Evolutionary conservation across 768 basidiomycete genomes (phyloP).

Genomic region (Dentipellis fragilis): DNA sequence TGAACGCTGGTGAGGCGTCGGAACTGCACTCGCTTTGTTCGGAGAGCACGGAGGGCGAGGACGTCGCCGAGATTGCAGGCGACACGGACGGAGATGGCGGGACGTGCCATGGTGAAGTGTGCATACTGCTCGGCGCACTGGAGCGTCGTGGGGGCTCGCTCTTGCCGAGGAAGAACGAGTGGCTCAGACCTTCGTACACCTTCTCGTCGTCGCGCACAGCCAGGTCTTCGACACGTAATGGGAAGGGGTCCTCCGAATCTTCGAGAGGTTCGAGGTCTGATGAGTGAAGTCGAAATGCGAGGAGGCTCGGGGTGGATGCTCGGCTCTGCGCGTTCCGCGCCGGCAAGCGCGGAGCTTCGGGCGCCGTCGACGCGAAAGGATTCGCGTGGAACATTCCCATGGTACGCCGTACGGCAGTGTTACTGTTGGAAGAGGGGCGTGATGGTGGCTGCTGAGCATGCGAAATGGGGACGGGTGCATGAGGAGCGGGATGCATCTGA

Average conservation of each 20-base stretch:
- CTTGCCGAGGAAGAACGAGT: slow-evolving; percentile 8
- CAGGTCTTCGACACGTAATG: slow-evolving; percentile 12
- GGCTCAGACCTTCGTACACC: slow-evolving; percentile 10
- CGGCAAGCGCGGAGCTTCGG: background rate
- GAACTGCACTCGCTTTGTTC: background rate
- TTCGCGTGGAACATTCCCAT: background rate
- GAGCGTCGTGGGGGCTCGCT: too few species aligned
- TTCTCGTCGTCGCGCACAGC: slow-evolving; percentile 9
- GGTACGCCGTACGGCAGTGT: background rate
- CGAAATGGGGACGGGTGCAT: too few species aligned
- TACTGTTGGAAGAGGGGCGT: background rate
- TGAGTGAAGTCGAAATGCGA: slow-evolving; percentile 2
- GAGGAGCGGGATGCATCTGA: too few species aligned
- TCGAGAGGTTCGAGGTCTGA: slow-evolving; percentile 11
- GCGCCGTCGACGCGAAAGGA: background rate
- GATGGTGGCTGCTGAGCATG: too few species aligned
- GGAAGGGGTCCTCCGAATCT: slow-evolving; percentile 13
- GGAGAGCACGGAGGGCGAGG: slow-evolving; percentile 2
- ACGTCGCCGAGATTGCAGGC: background rate
- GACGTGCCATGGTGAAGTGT: background rate
- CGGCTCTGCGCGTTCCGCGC: background rate
- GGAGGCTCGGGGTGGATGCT: background rate
- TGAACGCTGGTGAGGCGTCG: background rate
- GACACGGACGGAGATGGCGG: background rate
- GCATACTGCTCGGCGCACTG: background rate